A percentile compares a stretch with the other conserved stretches of the same genome.
Conservation (phyloP, 306 rosid genomes). For the Rubus idaeus region DNA sequence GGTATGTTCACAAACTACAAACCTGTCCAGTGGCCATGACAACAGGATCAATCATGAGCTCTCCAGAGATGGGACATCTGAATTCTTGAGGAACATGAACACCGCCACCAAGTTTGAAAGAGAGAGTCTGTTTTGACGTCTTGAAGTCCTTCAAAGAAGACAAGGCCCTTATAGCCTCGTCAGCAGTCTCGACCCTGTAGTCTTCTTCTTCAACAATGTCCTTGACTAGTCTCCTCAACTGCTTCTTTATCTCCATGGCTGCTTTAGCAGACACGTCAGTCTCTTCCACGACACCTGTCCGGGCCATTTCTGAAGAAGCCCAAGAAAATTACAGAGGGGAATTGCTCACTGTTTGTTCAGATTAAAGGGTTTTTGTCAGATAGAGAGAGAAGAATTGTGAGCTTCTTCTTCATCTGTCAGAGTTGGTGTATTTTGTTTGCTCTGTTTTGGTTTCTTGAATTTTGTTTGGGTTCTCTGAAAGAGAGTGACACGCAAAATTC, state of each 20-base stretch:
- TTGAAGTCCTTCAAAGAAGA: constrained; percentile 45
- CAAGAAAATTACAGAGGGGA: neutral
- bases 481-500: constrained; percentile 16
- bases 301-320: constrained; percentile 36
- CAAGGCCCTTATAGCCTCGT: constrained; percentile 56
- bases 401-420: constrained; percentile 9
- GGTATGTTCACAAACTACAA: neutral
- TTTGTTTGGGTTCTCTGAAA: neutral
- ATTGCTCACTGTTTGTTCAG: neutral
- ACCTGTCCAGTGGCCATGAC: constrained; percentile 80
- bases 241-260: constrained; percentile 48
- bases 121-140: constrained; percentile 3
- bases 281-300: constrained; percentile 21
- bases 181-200: constrained; percentile 24
- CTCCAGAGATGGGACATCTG: constrained; percentile 73
- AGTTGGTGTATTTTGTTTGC: neutral
- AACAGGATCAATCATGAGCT: constrained; percentile 80
- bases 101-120: constrained; percentile 28
- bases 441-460: neutral
- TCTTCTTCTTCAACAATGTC: constrained; percentile 50
- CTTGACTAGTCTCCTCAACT: constrained; percentile 41
- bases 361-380: neutral
- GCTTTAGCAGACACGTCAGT: neutral
- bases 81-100: constrained; percentile 46
- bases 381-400: neutral